Percentiles rank a stretch among this genome's conserved stretches.
These are phyloP conservation scores for Quercus variabilis DNA, from an alignment of 306 rosid species.

Conservation along the genomic window DNA sequence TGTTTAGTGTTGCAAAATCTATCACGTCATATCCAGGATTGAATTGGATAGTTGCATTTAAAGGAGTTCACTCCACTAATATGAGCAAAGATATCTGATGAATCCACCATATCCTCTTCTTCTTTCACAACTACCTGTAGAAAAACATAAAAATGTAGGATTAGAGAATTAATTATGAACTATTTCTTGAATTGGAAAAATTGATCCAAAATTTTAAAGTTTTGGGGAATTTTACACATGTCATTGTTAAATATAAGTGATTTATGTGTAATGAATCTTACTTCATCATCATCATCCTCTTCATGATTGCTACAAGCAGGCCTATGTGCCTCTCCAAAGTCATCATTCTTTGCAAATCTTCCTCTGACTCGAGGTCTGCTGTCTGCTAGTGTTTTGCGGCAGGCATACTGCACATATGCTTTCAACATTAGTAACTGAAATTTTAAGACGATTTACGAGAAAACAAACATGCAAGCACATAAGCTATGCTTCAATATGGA, in stretches of 20 bases:
- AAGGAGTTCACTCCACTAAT: slow-evolving; percentile 99
- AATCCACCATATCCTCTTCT: slow-evolving; percentile 92
- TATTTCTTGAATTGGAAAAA: slow-evolving; percentile 15
- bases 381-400: slow-evolving; percentile 93
- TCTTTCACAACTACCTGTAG: slow-evolving; percentile 88
- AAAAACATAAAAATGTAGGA: not conserved
- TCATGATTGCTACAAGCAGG: slow-evolving; percentile 64
- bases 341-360: slow-evolving; percentile 95
- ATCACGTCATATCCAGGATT: slow-evolving; percentile 71
- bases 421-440: slow-evolving; percentile 19
- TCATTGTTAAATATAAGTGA: not conserved
- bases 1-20: slow-evolving; percentile 21
- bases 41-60: slow-evolving; percentile 86
- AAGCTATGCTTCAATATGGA: not conserved
- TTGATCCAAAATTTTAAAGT: slow-evolving; percentile 17
- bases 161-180: slow-evolving; percentile 17
- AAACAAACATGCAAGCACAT: not conserved
- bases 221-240: slow-evolving; percentile 7
- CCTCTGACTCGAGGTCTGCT: slow-evolving; percentile 98
- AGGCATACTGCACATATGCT: slow-evolving; percentile 71
- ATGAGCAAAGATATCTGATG: slow-evolving; percentile 92
- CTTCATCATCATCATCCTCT: slow-evolving; percentile 85
- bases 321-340: slow-evolving; percentile 68
- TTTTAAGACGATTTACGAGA: not conserved
- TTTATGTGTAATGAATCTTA: slow-evolving; percentile 30